Percentiles rank a stretch among this genome's conserved stretches.
phyloP scores from a whole-genome alignment of 2,329 filamentous ascomycete species.

The Aureobasidium sp. region DNA sequence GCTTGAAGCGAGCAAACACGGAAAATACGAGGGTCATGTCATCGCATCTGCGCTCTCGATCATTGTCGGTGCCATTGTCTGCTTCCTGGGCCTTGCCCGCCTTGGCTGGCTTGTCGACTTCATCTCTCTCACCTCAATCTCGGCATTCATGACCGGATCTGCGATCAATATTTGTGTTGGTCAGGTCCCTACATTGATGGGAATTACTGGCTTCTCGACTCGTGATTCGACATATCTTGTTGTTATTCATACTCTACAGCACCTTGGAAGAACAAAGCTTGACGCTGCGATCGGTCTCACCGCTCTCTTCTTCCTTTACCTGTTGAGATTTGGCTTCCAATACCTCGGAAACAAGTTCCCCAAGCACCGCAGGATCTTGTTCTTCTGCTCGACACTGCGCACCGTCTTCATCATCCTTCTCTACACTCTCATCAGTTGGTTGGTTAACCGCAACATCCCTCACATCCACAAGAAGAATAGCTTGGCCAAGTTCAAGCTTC shows the following conservation, averaged over 20 bases:
- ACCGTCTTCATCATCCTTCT: constrained; percentile 87
- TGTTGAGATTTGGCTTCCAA: constrained; percentile 61
- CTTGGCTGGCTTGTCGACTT: constrained; percentile 88
- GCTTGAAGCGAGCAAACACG: constrained; percentile 51
- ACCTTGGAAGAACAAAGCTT: constrained; percentile 59
- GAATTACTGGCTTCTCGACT: constrained; percentile 54
- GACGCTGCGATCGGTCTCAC: constrained; percentile 87
- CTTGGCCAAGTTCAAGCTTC: constrained; percentile 58
- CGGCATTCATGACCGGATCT: constrained; percentile 95
- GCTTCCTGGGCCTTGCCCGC: constrained; percentile 69
- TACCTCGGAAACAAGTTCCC: constrained; percentile 63
- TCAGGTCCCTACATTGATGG: constrained; percentile 76
- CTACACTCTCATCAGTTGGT: constrained; percentile 85
- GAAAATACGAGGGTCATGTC: constrained; percentile 54
- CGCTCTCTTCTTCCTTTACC: constrained; percentile 69
- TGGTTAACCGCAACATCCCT: constrained; percentile 56
- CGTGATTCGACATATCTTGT: constrained; percentile 73
- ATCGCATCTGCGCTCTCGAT: constrained; percentile 75
- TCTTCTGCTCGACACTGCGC: constrained; percentile 85
- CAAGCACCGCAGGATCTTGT: constrained; percentile 63
- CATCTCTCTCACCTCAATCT: constrained; percentile 83
- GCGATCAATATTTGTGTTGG: constrained; percentile 81
- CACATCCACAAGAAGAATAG: constrained; percentile 37
- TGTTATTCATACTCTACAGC: constrained; percentile 73
- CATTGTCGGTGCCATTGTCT: constrained; percentile 69